Evolutionary conservation across 306 rosid genomes (phyloP).

Genomic region (Cicer chorassanicum): DNA sequence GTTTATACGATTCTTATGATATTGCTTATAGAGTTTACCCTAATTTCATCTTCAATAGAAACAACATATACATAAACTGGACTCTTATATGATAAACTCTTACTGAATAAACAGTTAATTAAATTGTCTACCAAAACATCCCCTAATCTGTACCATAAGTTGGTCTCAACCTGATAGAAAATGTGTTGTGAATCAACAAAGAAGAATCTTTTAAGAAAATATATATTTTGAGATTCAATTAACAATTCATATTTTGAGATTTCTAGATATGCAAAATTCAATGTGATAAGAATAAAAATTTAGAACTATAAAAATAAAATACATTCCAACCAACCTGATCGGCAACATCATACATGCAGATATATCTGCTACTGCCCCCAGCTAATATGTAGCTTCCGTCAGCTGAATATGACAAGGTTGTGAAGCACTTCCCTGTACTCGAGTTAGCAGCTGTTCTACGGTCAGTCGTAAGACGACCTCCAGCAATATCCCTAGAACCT

Average conservation of each 20-base stretch:
- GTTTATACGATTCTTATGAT: neutral
- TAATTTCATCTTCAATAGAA: neutral
- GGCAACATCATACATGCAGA: constrained; percentile 93
- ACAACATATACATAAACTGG: neutral
- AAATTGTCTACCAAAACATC: constrained; percentile 9
- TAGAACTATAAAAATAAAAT: neutral
- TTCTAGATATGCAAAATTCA: constrained; percentile 34
- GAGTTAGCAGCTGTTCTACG: constrained; percentile 88
- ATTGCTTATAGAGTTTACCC: neutral
- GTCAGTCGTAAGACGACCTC: constrained; percentile 95
- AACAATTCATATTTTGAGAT: constrained; percentile 16
- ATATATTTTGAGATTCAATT: constrained; percentile 11
- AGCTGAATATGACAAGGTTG: constrained; percentile 88
- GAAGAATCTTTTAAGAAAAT: constrained; percentile 18
- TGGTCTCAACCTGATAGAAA: constrained; percentile 5
- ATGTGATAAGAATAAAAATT: constrained; percentile 18
- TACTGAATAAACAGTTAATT: neutral
- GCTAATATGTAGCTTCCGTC: constrained; percentile 96
- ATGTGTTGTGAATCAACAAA: constrained; percentile 17
- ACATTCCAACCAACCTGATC: constrained; percentile 78
- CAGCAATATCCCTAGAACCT: constrained; percentile 91
- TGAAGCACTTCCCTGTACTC: constrained; percentile 84
- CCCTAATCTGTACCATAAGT: constrained; percentile 6
- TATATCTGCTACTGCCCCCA: constrained; percentile 85
- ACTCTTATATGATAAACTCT: constrained; percentile 11